These are phyloP conservation scores for Melampsora americana DNA, from an alignment of 1,284 basidiomycete species.

Conservation along the genomic window DNA sequence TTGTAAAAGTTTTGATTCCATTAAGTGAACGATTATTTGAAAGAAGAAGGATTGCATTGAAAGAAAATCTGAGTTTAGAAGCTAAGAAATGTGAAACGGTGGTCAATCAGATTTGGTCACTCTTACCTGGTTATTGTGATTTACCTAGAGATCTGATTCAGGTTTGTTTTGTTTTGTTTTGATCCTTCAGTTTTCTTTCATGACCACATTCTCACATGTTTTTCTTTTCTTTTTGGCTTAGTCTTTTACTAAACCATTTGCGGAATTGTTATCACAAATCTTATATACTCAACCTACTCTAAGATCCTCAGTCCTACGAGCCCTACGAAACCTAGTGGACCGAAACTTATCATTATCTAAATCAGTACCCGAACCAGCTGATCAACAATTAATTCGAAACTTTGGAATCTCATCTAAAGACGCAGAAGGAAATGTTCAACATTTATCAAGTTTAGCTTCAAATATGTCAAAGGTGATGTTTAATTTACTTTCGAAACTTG, in stretches of 20 bases:
- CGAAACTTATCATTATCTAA: constrained; percentile 59
- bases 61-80: constrained; percentile 60
- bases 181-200: too few relatives aligned
- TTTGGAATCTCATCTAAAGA: neutral
- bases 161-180: too few relatives aligned
- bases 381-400: neutral
- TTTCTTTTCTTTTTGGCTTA: constrained; percentile 55
- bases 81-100: constrained; percentile 92
- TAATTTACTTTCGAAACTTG: too few relatives aligned
- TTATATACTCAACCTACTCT: constrained; percentile 83
- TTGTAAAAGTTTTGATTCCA: constrained; percentile 84
- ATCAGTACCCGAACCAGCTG: neutral
- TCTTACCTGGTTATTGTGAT: constrained; percentile 65
- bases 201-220: too few relatives aligned
- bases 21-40: constrained; percentile 87
- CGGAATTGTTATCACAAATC: constrained; percentile 82
- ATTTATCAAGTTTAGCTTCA: neutral
- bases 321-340: constrained; percentile 75
- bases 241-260: constrained; percentile 71
- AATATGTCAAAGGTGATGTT: neutral
- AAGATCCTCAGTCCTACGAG: constrained; percentile 74
- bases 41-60: constrained; percentile 63
- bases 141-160: constrained; percentile 72
- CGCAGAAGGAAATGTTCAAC: neutral
- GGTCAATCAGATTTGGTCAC: constrained; percentile 84